Conservation (phyloP, 1,284 basidiomycete genomes). For the Takashimella tepidaria region DNA sequence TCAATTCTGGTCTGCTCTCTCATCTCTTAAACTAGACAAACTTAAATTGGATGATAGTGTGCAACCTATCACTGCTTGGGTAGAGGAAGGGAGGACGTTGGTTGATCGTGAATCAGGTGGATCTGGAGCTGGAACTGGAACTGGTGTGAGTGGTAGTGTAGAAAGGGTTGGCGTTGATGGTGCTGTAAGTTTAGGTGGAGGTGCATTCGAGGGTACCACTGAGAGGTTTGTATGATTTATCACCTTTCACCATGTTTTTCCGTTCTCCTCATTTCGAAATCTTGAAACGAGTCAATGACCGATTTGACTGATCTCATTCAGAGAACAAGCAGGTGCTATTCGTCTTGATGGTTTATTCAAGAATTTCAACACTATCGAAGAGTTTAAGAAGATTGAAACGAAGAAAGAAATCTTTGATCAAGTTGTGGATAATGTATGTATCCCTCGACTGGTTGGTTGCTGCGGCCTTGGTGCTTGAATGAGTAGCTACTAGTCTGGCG, state of each 20-base stretch:
- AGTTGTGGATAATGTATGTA: conserved; percentile 60
- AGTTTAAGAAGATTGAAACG: conserved; percentile 76
- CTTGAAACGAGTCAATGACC: no score
- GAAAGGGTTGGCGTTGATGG: background rate
- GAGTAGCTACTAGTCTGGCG: no score
- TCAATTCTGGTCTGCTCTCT: conserved; percentile 88
- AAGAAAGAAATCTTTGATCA: conserved; percentile 78
- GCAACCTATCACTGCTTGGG: conserved; percentile 61
- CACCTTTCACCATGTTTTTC: background rate
- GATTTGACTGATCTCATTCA: background rate
- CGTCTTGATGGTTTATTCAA: conserved; percentile 64
- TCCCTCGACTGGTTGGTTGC: no score
- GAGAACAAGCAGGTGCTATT: conserved; percentile 22
- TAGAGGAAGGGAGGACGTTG: conserved; percentile 66
- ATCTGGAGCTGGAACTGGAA: background rate
- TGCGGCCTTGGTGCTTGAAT: no score
- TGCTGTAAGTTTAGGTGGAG: conserved; percentile 18
- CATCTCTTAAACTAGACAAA: conserved; percentile 83
- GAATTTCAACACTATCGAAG: conserved; percentile 94
- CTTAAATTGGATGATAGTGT: conserved; percentile 75
- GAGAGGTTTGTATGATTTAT: conserved; percentile 18
- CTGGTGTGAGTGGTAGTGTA: conserved; percentile 55
- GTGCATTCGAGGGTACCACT: conserved; percentile 29
- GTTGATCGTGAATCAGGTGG: conserved; percentile 52
- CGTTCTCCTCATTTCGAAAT: background rate